Evolutionary conservation across 2,329 filamentous ascomycete genomes (phyloP).

Genomic region (Magnaporthiopsis incrustans): DNA sequence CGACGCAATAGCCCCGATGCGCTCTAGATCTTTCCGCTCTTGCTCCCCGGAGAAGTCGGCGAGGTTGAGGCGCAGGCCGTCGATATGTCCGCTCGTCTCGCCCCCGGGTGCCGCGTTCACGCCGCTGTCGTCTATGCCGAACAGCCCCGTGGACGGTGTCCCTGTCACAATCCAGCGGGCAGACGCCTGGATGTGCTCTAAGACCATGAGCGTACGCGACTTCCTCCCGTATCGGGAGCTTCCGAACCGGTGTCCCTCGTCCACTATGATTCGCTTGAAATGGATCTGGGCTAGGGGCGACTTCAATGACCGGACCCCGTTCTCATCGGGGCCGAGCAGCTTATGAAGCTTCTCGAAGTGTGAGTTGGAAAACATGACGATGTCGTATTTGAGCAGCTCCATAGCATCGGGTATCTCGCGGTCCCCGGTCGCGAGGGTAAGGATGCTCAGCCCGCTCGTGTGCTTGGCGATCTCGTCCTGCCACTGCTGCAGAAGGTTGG

Average conservation of each 20-base stretch:
- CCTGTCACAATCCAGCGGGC: conserved; percentile 85
- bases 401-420: conserved; percentile 44
- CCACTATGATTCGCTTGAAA: conserved; percentile 83
- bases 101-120: background rate
- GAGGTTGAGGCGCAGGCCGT: background rate
- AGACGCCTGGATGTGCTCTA: conserved; percentile 53
- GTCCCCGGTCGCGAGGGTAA: conserved; percentile 50
- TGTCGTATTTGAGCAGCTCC: conserved; percentile 59
- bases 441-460: conserved; percentile 54
- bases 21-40: conserved; percentile 57
- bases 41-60: conserved; percentile 35
- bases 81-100: conserved; percentile 8
- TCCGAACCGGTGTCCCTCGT: conserved; percentile 83
- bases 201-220: conserved; percentile 44
- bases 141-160: conserved; percentile 77
- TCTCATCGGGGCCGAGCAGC: conserved; percentile 29
- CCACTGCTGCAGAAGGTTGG: conserved; percentile 83
- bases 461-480: conserved; percentile 72
- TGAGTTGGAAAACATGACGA: conserved; percentile 68
- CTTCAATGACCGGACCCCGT: conserved; percentile 23
- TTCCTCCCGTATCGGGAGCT: conserved; percentile 47
- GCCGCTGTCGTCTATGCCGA: conserved; percentile 54
- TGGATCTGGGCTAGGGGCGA: conserved; percentile 61
- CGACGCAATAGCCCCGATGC: conserved; percentile 56
- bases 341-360: conserved; percentile 59